Conservation (phyloP, 148 eudicot species). For the Silene latifolia region DNA sequence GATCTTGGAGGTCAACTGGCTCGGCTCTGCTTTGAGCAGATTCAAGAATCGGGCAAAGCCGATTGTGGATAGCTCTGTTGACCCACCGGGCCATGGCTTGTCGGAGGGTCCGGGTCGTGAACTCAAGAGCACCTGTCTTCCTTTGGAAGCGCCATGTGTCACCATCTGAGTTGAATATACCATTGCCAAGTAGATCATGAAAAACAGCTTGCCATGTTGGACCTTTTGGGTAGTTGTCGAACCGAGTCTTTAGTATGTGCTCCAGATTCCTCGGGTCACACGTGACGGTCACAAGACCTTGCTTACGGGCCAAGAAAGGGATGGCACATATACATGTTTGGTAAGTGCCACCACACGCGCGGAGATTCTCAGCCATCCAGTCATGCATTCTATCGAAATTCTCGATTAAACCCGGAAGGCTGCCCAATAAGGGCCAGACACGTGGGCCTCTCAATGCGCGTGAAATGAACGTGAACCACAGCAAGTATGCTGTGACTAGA, state of each 20-base stretch:
- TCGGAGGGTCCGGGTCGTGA: constrained; percentile 84
- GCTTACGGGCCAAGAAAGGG: constrained; percentile 79
- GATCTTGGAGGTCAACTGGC: constrained; percentile 78
- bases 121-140: constrained; percentile 92
- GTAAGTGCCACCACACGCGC: constrained; percentile 84
- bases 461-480: constrained; percentile 93
- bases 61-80: constrained; percentile 55
- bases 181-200: constrained; percentile 76
- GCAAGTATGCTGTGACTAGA: constrained; percentile 47
- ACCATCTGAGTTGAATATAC: constrained; percentile 92
- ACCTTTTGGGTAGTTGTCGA: constrained; percentile 87
- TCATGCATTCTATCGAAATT: constrained; percentile 84
- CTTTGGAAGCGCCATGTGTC: constrained; percentile 90
- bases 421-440: constrained; percentile 86
- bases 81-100: constrained; percentile 97
- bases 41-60: constrained; percentile 60
- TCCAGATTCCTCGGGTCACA: constrained; percentile 85
- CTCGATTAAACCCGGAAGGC: constrained; percentile 76
- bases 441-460: constrained; percentile 75
- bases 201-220: constrained; percentile 97
- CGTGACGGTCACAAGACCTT: constrained; percentile 86
- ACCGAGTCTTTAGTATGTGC: constrained; percentile 80
- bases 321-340: constrained; percentile 88
- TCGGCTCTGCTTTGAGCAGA: constrained; percentile 40
- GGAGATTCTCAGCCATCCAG: constrained; percentile 87